A percentile compares a stretch with the other conserved stretches of the same genome.
Conservation (phyloP, 1,284 basidiomycete species). For the Coniferiporia sulphurascens region DNA sequence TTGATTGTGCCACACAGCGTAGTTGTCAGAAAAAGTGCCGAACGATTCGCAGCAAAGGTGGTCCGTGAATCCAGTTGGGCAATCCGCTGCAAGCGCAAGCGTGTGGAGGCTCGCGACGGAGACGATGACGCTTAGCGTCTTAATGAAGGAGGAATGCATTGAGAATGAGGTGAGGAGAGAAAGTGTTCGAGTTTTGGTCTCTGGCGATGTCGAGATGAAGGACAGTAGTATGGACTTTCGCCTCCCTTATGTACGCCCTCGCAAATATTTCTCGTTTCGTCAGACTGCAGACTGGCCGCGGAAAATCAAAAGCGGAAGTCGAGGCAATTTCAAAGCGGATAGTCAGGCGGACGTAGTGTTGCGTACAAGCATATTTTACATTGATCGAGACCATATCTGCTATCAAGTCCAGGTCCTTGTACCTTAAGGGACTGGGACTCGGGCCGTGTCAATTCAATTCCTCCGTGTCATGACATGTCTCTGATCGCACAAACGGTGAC, state of each 20-base stretch:
- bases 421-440: background rate
- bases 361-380: too few species aligned
- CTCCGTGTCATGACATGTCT: background rate
- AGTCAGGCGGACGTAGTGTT: too few species aligned
- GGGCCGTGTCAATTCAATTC: background rate
- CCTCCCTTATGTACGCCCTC: too few species aligned
- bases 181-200: background rate
- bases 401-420: background rate
- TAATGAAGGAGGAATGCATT: background rate
- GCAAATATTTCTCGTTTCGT: too few species aligned
- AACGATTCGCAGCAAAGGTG: slow-evolving; percentile 1
- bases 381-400: background rate
- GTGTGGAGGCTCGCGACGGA: background rate
- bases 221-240: background rate
- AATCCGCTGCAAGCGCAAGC: background rate
- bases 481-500: background rate
- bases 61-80: background rate
- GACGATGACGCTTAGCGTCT: background rate
- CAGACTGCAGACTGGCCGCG: too few species aligned
- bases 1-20: background rate
- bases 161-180: background rate
- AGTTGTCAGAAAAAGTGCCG: background rate
- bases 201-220: background rate
- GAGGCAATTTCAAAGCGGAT: too few species aligned
- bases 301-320: too few species aligned